Conservation (phyloP, 129 eudicot genomes). For the Saposhnikovia divaricata region DNA sequence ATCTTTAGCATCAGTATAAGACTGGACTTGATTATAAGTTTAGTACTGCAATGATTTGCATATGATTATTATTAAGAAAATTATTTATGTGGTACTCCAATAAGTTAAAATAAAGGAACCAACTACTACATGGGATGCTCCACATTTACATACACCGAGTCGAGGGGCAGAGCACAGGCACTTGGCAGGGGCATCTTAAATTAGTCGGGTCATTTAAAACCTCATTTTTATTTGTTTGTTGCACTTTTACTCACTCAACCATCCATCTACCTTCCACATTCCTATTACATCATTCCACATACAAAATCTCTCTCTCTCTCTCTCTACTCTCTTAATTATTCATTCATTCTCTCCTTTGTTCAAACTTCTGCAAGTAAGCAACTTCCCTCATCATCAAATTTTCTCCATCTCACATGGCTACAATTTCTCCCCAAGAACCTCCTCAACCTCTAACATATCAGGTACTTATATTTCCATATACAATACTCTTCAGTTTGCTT, state of each 20-base stretch:
- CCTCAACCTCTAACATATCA: constrained; percentile 44
- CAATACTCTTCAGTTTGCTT: background rate
- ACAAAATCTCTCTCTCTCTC: background rate
- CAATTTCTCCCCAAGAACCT: constrained; percentile 29
- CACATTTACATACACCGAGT: background rate
- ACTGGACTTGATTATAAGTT: too few species aligned
- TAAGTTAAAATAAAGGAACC: background rate
- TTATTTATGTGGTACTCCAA: too few species aligned
- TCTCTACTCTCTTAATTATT: constrained; percentile 14
- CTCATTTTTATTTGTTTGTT: background rate
- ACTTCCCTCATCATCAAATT: constrained; percentile 10
- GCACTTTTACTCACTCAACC: background rate
- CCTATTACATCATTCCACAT: background rate
- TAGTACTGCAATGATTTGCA: background rate
- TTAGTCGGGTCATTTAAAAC: background rate
- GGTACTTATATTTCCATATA: constrained; percentile 18
- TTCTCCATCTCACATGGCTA: constrained; percentile 33
- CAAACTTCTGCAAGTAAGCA: background rate
- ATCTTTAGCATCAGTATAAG: too few species aligned
- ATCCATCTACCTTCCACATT: background rate
- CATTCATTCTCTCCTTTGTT: background rate
- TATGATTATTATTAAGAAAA: background rate
- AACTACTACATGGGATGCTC: background rate
- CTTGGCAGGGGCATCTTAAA: constrained; percentile 3
- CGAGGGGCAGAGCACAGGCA: background rate